Evolutionary conservation across 2,329 filamentous ascomycete genomes (phyloP), one percentile per base, ranked within the genome.

Genomic region (Hymenoscyphus salicellus): DNA sequence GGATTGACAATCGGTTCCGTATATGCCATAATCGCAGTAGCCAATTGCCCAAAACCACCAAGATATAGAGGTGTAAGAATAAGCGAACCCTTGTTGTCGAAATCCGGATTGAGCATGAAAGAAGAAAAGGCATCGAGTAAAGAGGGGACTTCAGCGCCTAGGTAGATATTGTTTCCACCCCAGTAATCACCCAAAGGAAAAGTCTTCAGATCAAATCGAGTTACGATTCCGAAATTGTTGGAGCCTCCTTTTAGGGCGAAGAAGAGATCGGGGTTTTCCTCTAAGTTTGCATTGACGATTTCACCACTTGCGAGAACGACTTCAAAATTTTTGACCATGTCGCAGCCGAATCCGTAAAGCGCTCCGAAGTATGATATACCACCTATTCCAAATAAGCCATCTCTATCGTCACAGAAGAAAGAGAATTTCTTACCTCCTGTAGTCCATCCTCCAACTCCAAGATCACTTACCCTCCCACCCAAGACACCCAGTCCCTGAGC

Each of bases 191-290:
- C 62, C 8, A 33, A 33, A 23, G 28, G n/a, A 36, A 63, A 63
- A 20, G 61, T 63, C 41, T 55, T 58, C 11, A 63, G 30, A n/a
- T 79, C 72, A 68, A 81, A 82, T 5, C 76, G 75, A 11, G 81
- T 81, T 5, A 83, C 79, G 66, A 84, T 78, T 55, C 83, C 84
- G 66, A 82, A 85, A 71, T 84, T 86, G 73, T 80, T 84, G n/a
- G 81, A 80, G 17, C 85, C 84, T 10, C 84, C 85, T 63, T 82
- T 81, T 3, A 87, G 78, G 0, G 81, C 83, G 67, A 77, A 77
- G 73, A 78, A 86, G 6, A 88, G 76, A 63, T 86, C 83, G 0
- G 78, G 65, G 65, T 86, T 75, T 8, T 75, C 71, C 0, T 71
- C 70, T 2, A 72, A 69, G 17, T 78, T 81, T 2, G 80, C 83